Evolutionary conservation across 2,329 filamentous ascomycete genomes (phyloP).

Genomic region (Xylaria sp.): DNA sequence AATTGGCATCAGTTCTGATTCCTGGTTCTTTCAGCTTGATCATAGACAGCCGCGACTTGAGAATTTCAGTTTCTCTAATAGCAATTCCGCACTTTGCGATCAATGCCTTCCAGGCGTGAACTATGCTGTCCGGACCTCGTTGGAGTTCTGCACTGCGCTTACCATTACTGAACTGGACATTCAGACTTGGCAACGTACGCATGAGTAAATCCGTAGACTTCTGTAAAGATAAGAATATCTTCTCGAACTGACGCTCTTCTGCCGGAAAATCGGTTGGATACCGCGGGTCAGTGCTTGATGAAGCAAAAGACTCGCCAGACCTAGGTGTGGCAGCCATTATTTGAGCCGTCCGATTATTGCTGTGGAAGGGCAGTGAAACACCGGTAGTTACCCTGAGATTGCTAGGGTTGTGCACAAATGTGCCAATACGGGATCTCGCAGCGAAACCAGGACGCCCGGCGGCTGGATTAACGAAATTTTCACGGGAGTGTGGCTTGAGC

Average conservation of each 20-base stretch:
- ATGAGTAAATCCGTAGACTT: slow-evolving; percentile 78
- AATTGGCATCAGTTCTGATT: slow-evolving; percentile 70
- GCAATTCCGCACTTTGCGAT: slow-evolving; percentile 77
- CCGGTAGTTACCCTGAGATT: slow-evolving; percentile 69
- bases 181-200: slow-evolving; percentile 75
- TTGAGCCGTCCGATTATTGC: slow-evolving; percentile 61
- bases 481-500: slow-evolving; percentile 61
- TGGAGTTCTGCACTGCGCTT: slow-evolving; percentile 71
- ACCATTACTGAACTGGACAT: slow-evolving; percentile 71
- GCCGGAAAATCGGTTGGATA: slow-evolving; percentile 73
- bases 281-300: slow-evolving; percentile 61
- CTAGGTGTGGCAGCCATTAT: slow-evolving; percentile 75
- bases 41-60: slow-evolving; percentile 77
- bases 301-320: slow-evolving; percentile 82
- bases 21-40: slow-evolving; percentile 89
- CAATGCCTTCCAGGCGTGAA: slow-evolving; percentile 75
- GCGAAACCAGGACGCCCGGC: slow-evolving; percentile 57
- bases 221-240: slow-evolving; percentile 80
- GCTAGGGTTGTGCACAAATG: slow-evolving; percentile 60
- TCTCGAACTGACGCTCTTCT: slow-evolving; percentile 84
- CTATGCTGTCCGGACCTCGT: slow-evolving; percentile 66
- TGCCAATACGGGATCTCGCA: slow-evolving; percentile 52
- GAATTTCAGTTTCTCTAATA: slow-evolving; percentile 76
- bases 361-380: slow-evolving; percentile 61
- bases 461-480: slow-evolving; percentile 64